phyloP scores from a whole-genome alignment of 2,329 filamentous ascomycete species.

The Fusarium sp. region DNA sequence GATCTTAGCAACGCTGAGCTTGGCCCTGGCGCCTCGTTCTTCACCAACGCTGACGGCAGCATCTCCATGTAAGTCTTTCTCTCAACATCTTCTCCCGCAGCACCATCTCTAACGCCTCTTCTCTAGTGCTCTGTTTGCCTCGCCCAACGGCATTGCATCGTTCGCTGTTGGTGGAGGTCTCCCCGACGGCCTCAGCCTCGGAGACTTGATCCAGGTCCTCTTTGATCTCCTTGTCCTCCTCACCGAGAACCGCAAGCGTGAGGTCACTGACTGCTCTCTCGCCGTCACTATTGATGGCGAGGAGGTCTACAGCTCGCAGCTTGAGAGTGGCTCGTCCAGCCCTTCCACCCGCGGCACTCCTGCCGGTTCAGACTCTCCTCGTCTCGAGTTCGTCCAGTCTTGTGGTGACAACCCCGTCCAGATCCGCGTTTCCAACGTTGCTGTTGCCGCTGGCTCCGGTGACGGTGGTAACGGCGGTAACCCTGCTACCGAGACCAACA shows the following conservation, averaged over 20 bases:
- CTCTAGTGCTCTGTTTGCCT: not conserved
- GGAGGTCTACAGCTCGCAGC: not conserved
- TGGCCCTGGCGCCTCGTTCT: not conserved
- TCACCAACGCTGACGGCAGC: not conserved
- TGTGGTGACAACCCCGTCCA: conserved; percentile 8
- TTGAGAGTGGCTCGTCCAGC: not conserved
- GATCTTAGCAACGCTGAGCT: not conserved
- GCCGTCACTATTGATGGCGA: conserved; percentile 1
- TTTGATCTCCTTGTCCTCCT: not conserved
- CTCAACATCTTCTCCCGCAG: rapidly evolving
- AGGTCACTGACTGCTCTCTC: conserved; percentile 5
- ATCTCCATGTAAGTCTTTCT: conserved; percentile 14
- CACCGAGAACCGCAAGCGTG: conserved; percentile 10
- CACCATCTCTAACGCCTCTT: not conserved
- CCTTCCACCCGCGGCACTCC: rapidly evolving
- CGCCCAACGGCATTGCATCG: not conserved
- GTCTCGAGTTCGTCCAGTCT: conserved; percentile 13
- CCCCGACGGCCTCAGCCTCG: rapidly evolving
- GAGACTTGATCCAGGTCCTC: conserved; percentile 12
- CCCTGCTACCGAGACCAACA: conserved; percentile 43
- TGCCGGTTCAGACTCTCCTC: rapidly evolving
- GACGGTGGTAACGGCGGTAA: not conserved
- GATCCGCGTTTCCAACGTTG: not conserved
- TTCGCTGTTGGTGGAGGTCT: not conserved
- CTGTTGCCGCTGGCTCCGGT: conserved; percentile 10